Evolutionary conservation across 1,284 basidiomycete species (phyloP).

Genomic region (Hemileia vastatrix): DNA sequence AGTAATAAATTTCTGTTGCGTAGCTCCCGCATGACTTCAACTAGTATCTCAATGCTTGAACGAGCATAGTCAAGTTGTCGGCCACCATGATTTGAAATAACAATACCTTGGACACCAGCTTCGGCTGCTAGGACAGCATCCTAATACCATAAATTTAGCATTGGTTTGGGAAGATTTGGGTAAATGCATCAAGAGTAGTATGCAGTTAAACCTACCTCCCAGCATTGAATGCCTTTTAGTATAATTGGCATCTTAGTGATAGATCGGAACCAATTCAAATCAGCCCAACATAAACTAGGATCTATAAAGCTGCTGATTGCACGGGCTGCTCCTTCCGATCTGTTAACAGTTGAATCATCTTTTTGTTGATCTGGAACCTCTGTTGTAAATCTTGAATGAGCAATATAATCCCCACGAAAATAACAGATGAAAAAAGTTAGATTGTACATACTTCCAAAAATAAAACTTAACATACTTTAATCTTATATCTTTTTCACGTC

Average conservation of each 20-base stretch:
- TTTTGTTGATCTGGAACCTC: slow-evolving; percentile 6
- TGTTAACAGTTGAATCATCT: slow-evolving; percentile 53
- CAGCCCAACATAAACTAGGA: slow-evolving; percentile 73
- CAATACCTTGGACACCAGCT: slow-evolving; percentile 66
- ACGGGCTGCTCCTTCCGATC: slow-evolving; percentile 80
- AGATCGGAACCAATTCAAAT: slow-evolving; percentile 74
- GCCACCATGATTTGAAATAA: slow-evolving; percentile 63
- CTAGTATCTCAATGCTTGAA: slow-evolving; percentile 79
- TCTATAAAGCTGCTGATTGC: slow-evolving; percentile 97
- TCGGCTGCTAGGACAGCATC: slow-evolving; percentile 84
- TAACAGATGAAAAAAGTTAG: neutral
- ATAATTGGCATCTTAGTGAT: slow-evolving; percentile 88
- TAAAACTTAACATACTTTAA: slow-evolving; percentile 9
- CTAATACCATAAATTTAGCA: slow-evolving; percentile 39
- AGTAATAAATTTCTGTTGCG: slow-evolving; percentile 55
- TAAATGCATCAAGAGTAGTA: neutral
- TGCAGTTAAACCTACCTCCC: slow-evolving; percentile 55
- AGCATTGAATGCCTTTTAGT: slow-evolving; percentile 83
- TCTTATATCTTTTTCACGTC: slow-evolving; percentile 61
- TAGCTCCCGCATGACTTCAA: slow-evolving; percentile 70
- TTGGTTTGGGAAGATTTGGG: neutral
- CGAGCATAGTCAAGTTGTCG: slow-evolving; percentile 84
- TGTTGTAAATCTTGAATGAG: slow-evolving; percentile 12
- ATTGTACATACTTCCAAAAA: neutral
- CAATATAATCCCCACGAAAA: neutral